Percentiles rank a stretch among this genome's conserved stretches.
phyloP scores from a whole-genome alignment of 2,329 filamentous ascomycete species.

The Ophiognomonia clavigignenti-juglandacearum region DNA sequence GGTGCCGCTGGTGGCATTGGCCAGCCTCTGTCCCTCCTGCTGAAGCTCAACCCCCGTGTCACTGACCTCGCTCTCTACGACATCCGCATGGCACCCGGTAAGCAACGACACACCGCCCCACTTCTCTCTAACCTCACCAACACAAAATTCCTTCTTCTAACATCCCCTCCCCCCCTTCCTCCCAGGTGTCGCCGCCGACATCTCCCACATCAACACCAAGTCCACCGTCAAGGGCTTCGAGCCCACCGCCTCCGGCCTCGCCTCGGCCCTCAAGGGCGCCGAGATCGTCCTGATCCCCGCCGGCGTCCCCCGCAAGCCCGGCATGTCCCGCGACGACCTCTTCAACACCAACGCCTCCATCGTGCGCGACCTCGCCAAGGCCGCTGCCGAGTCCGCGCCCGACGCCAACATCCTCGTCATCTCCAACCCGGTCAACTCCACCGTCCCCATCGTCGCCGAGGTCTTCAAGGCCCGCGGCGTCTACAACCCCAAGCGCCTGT shows the following conservation, averaged over 20 bases:
- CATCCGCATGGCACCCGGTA: conserved; percentile 90
- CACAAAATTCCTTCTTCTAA: too few relatives aligned
- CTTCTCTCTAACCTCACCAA: too few relatives aligned
- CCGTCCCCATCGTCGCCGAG: conserved; percentile 95
- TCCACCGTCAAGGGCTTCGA: conserved; percentile 88
- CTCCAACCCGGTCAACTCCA: conserved; percentile 99
- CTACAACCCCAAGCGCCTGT: conserved; percentile 99
- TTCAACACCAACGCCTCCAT: conserved; percentile 99
- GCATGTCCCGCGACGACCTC: conserved; percentile 99
- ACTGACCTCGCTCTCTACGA: conserved; percentile 95
- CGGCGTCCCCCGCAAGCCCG: conserved; percentile 97
- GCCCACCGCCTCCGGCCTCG: conserved; percentile 69
- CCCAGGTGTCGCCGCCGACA: conserved; percentile 91
- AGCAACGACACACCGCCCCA: background rate
- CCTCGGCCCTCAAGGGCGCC: conserved; percentile 73
- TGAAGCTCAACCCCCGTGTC: conserved; percentile 97
- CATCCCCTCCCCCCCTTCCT: conserved; percentile 6
- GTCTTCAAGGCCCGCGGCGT: conserved; percentile 92
- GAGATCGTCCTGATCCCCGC: conserved; percentile 97
- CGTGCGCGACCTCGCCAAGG: conserved; percentile 96
- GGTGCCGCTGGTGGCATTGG: conserved; percentile 97
- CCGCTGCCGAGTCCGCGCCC: conserved; percentile 79
- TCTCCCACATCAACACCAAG: conserved; percentile 99
- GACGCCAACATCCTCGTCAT: conserved; percentile 96
- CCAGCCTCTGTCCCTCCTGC: conserved; percentile 92